Percentiles rank a stretch among this genome's conserved stretches.
Evolutionary conservation across 75 land plant species (phyloP).

Genomic region (Pinus albicaulis): DNA sequence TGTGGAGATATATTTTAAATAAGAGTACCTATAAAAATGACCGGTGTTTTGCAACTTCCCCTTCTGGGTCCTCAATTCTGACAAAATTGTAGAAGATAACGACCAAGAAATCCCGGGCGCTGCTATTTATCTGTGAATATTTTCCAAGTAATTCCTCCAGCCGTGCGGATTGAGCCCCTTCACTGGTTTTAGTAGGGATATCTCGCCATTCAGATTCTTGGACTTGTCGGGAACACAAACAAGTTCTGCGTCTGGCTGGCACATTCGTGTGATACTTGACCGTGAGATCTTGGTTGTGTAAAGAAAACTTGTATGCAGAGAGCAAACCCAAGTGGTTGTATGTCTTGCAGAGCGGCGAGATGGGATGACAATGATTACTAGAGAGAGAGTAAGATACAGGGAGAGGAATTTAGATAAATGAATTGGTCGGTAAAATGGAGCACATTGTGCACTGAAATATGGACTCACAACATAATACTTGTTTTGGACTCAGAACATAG

Average conservation of each 20-base stretch:
- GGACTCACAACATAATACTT: too few relatives aligned
- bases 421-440: neutral
- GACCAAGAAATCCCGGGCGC: conserved; percentile 35
- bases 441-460: neutral
- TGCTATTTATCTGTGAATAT: neutral
- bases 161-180: neutral
- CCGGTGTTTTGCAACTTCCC: conserved; percentile 55
- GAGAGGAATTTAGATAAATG: neutral
- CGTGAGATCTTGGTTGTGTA: neutral
- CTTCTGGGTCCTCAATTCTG: conserved; percentile 44
- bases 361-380: neutral
- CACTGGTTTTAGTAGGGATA: neutral
- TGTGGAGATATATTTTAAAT: too few relatives aligned
- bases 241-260: neutral
- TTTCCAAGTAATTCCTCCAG: neutral
- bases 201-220: neutral
- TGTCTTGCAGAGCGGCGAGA: neutral
- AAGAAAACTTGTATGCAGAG: neutral
- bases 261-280: neutral
- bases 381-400: too few relatives aligned
- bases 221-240: neutral
- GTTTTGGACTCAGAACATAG: too few relatives aligned
- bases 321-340: neutral
- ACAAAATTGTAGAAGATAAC: conserved; percentile 70
- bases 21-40: conserved; percentile 52